phyloP scores from a whole-genome alignment of 257 asterid genomes.

The Eustoma russellianum region DNA sequence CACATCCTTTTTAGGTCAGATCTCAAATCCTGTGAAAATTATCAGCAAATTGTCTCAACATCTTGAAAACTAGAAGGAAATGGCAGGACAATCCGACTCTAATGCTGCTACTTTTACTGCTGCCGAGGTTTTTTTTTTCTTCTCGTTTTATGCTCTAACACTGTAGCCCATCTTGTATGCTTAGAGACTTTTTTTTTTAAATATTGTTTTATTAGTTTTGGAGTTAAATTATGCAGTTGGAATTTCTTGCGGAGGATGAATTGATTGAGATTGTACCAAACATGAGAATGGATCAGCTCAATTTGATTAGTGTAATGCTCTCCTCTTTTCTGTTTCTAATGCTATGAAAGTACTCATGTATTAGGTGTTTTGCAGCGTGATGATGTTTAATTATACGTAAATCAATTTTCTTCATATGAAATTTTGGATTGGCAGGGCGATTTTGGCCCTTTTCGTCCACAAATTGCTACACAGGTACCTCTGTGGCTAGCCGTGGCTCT shows the following conservation, averaged over 20 bases:
- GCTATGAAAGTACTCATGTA: no score
- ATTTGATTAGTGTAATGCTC: conserved; percentile 57
- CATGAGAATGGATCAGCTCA: conserved; percentile 73
- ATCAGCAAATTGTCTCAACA: neutral
- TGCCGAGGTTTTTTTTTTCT: conserved; percentile 47
- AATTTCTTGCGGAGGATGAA: conserved; percentile 97
- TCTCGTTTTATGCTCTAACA: neutral
- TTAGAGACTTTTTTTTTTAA: neutral
- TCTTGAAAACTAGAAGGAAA: conserved; percentile 9
- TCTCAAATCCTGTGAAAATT: no score
- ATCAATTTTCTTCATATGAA: conserved; percentile 7
- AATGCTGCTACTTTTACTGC: conserved; percentile 61
- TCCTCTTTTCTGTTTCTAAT: neutral
- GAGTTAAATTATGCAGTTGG: conserved; percentile 32
- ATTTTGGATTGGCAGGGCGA: conserved; percentile 47
- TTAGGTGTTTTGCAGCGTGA: no score
- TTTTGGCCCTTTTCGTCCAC: conserved; percentile 83
- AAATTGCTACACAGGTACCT: conserved; percentile 67
- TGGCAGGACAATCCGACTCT: conserved; percentile 52
- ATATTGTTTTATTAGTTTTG: neutral
- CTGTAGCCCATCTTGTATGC: neutral
- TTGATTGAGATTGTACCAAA: conserved; percentile 68
- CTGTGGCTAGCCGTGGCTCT: conserved; percentile 91
- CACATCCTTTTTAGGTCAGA: no score
- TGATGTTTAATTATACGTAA: neutral